These are phyloP conservation scores for Ormosia semicastrata DNA, from an alignment of 306 rosid species.

Conservation along the genomic window DNA sequence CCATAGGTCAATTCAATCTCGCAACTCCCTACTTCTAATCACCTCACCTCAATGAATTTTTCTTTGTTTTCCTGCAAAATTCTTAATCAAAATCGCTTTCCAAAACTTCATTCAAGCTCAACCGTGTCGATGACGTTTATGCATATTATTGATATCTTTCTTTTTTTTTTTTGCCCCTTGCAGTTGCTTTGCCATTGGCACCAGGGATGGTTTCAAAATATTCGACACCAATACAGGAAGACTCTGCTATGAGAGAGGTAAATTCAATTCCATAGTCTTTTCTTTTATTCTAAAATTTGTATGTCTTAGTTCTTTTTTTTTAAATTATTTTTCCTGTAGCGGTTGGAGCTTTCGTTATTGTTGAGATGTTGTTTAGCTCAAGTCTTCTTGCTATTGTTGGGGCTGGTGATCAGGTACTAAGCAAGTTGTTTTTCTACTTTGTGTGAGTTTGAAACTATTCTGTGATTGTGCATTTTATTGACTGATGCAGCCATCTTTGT, in stretches of 20 bases:
- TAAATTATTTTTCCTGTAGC: conserved; percentile 24
- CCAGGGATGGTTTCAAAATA: conserved; percentile 78
- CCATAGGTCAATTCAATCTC: conserved; percentile 42
- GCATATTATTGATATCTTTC: neutral
- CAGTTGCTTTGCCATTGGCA: conserved; percentile 87
- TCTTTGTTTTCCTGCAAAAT: neutral
- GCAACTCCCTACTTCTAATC: neutral
- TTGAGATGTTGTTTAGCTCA: conserved; percentile 86
- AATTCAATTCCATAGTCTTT: neutral
- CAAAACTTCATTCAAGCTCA: neutral
- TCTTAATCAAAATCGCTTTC: neutral
- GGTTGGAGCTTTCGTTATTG: conserved; percentile 77
- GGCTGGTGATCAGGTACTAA: conserved; percentile 91
- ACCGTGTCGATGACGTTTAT: neutral
- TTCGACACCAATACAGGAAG: conserved; percentile 74
- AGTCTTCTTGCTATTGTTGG: conserved; percentile 97
- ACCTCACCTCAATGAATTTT: neutral
- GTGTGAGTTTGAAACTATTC: neutral
- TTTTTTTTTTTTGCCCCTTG: neutral
- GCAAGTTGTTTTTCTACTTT: neutral
- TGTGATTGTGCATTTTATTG: conserved; percentile 19
- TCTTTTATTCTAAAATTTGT: neutral
- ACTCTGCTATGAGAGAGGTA: conserved; percentile 76
- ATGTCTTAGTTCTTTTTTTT: neutral
- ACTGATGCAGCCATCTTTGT: conserved; percentile 72